Evolutionary conservation across 441 rosid species (phyloP), one percentile per base, ranked within the genome.

Genomic region (Viola pubescens): DNA sequence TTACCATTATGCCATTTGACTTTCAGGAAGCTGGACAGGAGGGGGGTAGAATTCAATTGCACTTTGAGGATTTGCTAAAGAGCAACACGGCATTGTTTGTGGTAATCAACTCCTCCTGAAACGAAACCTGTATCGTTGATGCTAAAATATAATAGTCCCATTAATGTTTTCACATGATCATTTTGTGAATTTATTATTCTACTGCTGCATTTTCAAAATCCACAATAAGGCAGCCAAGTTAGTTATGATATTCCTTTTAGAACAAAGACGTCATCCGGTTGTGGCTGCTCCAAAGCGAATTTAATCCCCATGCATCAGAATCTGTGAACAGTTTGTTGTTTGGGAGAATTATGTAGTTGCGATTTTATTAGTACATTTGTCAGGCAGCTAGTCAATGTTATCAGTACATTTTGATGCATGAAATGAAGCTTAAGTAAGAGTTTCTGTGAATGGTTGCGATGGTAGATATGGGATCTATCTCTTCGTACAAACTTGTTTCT

Each of bases 11-110:
- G 54, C 44, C 41, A 48, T 68, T 66, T 72, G 44, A 64, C 61
- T 72, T 66, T 48, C 74, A 94, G 97, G 97, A 90, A 83, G 97
- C 98, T 65, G 87, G 97, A 58, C 84, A 94, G 10, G 96, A 90
- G 61, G 97, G 94, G 65, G 97, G 99, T 60, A 94, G 88, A 79
- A 82, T 91, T 69, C 97, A 88, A 75, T 62, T 78, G 73, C 95
- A 94, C 73, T 94, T 91, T 61, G 97, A 88, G 85, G 97, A 94
- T 63, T 63, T 90, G 70, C 74, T 87, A 71, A 94, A 91, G 81
- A 88, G 82, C 80, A 94, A 88, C 77, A 90, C 99, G 1, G 72
- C 88, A 12, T 69, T 87, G 67, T 94, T 91, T 63, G 99, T 94
- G 81, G 99, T 90, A 81, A 74, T 26, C 34, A 26, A 26, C 34